These are phyloP conservation scores for Cladobotryum protrusum DNA, from an alignment of 2,329 filamentous ascomycete species.

Conservation along the genomic window DNA sequence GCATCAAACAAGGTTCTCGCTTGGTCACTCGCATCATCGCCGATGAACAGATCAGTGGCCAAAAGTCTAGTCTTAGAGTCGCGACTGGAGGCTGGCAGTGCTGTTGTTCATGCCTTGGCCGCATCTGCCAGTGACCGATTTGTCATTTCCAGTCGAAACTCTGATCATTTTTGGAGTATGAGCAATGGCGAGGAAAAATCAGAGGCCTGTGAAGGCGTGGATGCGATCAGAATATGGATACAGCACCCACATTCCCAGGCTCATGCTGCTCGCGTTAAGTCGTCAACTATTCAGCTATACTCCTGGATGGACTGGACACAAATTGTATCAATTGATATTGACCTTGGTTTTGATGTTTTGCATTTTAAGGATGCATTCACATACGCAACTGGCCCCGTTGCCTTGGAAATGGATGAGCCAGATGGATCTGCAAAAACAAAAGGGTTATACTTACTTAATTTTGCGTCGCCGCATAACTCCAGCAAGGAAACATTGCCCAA, in stretches of 20 bases:
- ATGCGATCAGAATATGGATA: slow-evolving; percentile 10
- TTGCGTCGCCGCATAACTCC: too few relatives aligned
- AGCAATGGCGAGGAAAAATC: slow-evolving; percentile 18
- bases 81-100: slow-evolving; percentile 16
- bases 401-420: too few relatives aligned
- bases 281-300: slow-evolving; percentile 18
- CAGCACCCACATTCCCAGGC: slow-evolving; percentile 15
- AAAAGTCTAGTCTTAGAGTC: slow-evolving; percentile 17
- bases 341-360: slow-evolving; percentile 7
- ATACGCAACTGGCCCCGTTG: slow-evolving; percentile 2
- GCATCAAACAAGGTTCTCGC: slow-evolving; percentile 19
- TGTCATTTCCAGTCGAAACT: slow-evolving; percentile 25
- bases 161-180: slow-evolving; percentile 25
- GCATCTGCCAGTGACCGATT: slow-evolving; percentile 24
- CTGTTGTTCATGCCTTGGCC: slow-evolving; percentile 13
- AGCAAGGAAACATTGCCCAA: too few relatives aligned
- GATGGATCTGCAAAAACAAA: slow-evolving; percentile 12
- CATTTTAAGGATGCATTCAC: slow-evolving; percentile 19
- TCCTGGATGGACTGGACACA: slow-evolving; percentile 25
- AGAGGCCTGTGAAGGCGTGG: slow-evolving; percentile 12
- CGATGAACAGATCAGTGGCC: slow-evolving; percentile 12
- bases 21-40: slow-evolving; percentile 3
- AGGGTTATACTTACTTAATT: slow-evolving; percentile 12
- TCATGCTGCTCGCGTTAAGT: slow-evolving; percentile 25
- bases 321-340: slow-evolving; percentile 12